These are phyloP conservation scores for Clarireedia hainanense DNA, from an alignment of 2,329 filamentous ascomycete species.

Conservation along the genomic window DNA sequence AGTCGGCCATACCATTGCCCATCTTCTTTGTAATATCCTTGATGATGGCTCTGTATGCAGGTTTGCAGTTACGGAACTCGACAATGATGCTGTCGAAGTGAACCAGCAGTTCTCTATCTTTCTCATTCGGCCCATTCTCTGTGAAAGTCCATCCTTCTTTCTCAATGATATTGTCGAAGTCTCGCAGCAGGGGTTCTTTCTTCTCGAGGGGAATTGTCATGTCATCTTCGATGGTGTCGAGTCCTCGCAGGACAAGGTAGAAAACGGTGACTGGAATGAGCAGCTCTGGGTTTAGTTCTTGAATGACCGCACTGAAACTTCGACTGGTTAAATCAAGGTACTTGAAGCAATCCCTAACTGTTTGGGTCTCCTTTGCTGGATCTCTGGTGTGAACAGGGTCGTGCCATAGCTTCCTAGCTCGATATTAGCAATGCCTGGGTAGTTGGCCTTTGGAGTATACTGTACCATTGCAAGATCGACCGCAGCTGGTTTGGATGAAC, in stretches of 20 bases:
- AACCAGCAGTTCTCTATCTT: constrained; percentile 85
- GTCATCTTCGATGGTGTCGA: constrained; percentile 99
- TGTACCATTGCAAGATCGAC: constrained; percentile 74
- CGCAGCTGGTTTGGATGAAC: constrained; percentile 72
- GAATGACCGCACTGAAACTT: constrained; percentile 87
- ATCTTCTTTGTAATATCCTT: constrained; percentile 89
- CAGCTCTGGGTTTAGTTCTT: constrained; percentile 91
- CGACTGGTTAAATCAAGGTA: constrained; percentile 83
- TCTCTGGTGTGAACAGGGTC: constrained; percentile 84
- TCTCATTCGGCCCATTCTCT: constrained; percentile 82
- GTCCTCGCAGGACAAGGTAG: constrained; percentile 83
- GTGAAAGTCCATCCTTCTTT: constrained; percentile 85
- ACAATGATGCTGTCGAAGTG: constrained; percentile 82
- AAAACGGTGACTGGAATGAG: constrained; percentile 84
- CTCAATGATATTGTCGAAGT: constrained; percentile 73
- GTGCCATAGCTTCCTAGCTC: constrained; percentile 85
- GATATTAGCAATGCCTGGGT: constrained; percentile 9
- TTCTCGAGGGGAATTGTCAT: constrained; percentile 77
- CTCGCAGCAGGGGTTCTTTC: constrained; percentile 79
- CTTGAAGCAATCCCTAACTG: constrained; percentile 75
- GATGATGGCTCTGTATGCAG: constrained; percentile 76
- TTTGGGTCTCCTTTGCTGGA: constrained; percentile 62
- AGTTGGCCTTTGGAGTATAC: background rate
- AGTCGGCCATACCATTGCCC: constrained; percentile 99
- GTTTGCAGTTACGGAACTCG: constrained; percentile 85